These are phyloP conservation scores for Xylariaceae sp. DNA, from an alignment of 2,329 filamentous ascomycete genomes.

Conservation along the genomic window DNA sequence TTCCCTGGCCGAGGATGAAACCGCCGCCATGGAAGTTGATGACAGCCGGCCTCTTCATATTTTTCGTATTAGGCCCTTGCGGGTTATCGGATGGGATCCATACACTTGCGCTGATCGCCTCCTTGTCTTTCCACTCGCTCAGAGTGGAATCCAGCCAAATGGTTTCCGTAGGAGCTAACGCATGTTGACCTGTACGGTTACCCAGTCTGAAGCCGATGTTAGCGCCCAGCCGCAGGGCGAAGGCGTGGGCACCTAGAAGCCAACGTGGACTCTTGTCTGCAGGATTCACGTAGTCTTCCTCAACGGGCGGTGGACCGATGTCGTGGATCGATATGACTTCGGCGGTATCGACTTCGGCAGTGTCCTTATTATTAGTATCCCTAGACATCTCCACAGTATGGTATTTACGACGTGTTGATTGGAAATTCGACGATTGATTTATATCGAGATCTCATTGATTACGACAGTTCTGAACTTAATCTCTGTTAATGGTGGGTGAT, in stretches of 20 bases:
- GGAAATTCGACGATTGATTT: constrained; percentile 18
- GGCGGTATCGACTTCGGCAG: constrained; percentile 14
- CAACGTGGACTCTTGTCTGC: constrained; percentile 36
- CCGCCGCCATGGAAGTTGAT: constrained; percentile 73
- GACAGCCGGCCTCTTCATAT: constrained; percentile 56
- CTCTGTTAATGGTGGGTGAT: constrained; percentile 1
- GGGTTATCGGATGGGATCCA: constrained; percentile 37
- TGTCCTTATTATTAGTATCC: constrained; percentile 12
- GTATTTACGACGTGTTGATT: constrained; percentile 15
- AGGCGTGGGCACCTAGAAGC: constrained; percentile 38
- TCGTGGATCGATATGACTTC: constrained; percentile 27
- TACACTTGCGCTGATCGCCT: constrained; percentile 35
- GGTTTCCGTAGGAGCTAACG: constrained; percentile 26
- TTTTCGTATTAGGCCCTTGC: background rate
- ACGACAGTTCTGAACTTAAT: constrained; percentile 15
- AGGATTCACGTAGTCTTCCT: constrained; percentile 36
- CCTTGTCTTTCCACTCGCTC: constrained; percentile 32
- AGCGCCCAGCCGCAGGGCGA: constrained; percentile 32
- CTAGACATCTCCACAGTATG: constrained; percentile 6
- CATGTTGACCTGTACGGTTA: constrained; percentile 27
- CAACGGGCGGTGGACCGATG: constrained; percentile 31
- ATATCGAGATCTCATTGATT: constrained; percentile 19
- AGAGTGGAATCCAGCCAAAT: constrained; percentile 40
- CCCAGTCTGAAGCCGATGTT: constrained; percentile 34
- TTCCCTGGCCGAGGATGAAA: constrained; percentile 67